These are phyloP conservation scores for Sporothrix inflata DNA, from an alignment of 2,329 filamentous ascomycete species.

Conservation along the genomic window DNA sequence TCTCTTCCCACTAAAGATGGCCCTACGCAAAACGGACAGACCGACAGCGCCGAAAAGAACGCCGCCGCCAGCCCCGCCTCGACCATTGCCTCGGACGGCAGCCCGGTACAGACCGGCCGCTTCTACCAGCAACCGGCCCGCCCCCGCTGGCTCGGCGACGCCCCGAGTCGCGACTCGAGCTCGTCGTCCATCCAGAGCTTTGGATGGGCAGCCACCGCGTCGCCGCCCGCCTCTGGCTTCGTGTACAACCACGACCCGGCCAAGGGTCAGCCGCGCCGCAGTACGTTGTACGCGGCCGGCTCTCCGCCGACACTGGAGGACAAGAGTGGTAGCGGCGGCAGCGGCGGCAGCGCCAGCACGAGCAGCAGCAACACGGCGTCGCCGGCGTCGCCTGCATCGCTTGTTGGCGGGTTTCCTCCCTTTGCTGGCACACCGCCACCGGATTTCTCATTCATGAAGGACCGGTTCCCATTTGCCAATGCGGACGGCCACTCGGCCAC, in stretches of 20 bases:
- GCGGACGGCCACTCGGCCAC: slow-evolving; percentile 54
- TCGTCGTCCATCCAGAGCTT: slow-evolving; percentile 35
- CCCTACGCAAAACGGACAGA: slow-evolving; percentile 48
- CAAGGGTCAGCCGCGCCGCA: slow-evolving; percentile 31
- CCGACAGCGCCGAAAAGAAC: slow-evolving; percentile 45
- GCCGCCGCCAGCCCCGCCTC: slow-evolving; percentile 42
- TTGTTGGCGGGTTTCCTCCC: slow-evolving; percentile 49
- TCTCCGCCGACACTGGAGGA: background rate
- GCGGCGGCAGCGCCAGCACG: slow-evolving; percentile 34
- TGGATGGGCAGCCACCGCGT: background rate
- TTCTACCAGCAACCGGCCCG: slow-evolving; percentile 42
- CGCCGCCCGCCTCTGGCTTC: background rate
- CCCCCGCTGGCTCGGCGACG: slow-evolving; percentile 48
- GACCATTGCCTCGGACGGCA: slow-evolving; percentile 45
- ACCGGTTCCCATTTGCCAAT: slow-evolving; percentile 54
- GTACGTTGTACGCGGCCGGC: background rate
- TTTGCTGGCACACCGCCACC: slow-evolving; percentile 52
- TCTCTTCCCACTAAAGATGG: slow-evolving; percentile 56
- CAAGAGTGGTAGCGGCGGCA: slow-evolving; percentile 19
- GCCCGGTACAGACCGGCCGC: slow-evolving; percentile 42
- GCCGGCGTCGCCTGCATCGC: slow-evolving; percentile 51
- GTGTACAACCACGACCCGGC: background rate
- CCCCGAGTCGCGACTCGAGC: slow-evolving; percentile 44
- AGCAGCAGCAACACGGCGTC: slow-evolving; percentile 22
- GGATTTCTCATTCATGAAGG: slow-evolving; percentile 48